Base-by-base conservation (phyloP, 495 filamentous ascomycete species). In the Tuber umbilicatum region DNA sequence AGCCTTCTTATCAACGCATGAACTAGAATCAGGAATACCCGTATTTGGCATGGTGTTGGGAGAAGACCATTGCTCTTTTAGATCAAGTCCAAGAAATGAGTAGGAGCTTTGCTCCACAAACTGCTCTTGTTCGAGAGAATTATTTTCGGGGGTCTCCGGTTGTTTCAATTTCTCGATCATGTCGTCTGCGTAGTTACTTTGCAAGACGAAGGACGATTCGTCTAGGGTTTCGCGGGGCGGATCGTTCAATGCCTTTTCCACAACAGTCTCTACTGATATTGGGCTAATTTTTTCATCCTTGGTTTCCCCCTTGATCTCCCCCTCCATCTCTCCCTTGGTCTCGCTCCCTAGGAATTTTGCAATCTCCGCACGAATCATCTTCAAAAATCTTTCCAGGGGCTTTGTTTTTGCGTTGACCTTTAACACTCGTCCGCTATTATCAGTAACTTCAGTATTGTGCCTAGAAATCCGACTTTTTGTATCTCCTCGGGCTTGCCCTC, bases 91-190 rank as follows among this genome's bases (percentile, higher is more conserved):
- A 64, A 31, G 16, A 16, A 14, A 64, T 35, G 55, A 64, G 55
- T 64, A 64, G 14, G 55, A 64, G 55, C 55, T 35, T 64, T 64
- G 55, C 55, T 64, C 55, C 12, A 64, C 27, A 64, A 64, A 64
- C 55, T 35, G 50, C n/a, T 31, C n/a, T 12, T 60, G 55, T 16
- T 60, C 12, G 50, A 3, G 50, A 27, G 27, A 31, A 60, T 60
- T 60, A 16, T 60, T 31, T 16, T 31, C n/a, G 50, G 50, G 50
- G 55, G 14, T 10, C 27, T 64, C 55, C 16, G 55, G 27, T 35
- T 64, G 55, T 31, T 64, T 35, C 55, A 64, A 19, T 16, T 64
- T 27, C 55, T 35, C 55, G 16, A 64, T 31, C 17, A 31, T 35
- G 27, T 16, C 55, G 4, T 64, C 55, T 64, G 55, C 55, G 7